phyloP scores from a whole-genome alignment of 306 rosid genomes.

The Alnus glutinosa region DNA sequence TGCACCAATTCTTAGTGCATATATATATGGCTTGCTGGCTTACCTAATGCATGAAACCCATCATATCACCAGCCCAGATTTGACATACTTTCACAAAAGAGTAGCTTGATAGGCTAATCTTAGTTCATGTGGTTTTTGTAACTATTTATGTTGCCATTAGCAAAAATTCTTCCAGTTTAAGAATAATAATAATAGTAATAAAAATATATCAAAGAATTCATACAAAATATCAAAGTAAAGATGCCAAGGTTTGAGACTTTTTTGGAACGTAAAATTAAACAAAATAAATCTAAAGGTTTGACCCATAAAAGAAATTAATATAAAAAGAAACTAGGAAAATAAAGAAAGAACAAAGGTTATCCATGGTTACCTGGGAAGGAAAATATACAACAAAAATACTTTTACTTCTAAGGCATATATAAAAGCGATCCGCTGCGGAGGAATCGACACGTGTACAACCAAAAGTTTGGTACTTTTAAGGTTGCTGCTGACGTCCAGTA shows the following conservation, averaged over 20 bases:
- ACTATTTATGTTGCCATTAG: background rate
- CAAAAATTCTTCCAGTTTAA: background rate
- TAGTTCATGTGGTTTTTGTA: too few relatives aligned
- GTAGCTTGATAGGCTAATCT: background rate
- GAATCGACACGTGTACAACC: slow-evolving; percentile 32
- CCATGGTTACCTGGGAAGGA: background rate
- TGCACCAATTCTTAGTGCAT: background rate
- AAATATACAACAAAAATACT: background rate
- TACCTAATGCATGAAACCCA: background rate
- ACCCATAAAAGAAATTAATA: background rate
- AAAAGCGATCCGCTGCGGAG: slow-evolving; percentile 8
- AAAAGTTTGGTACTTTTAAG: slow-evolving; percentile 21
- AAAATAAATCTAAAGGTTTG: background rate
- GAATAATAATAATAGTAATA: background rate
- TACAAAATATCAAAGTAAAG: background rate
- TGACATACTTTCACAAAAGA: background rate
- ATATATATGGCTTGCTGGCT: background rate
- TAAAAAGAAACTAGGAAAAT: background rate
- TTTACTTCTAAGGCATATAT: background rate
- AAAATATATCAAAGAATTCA: background rate
- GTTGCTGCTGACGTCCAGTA: slow-evolving; percentile 31
- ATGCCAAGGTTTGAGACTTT: background rate
- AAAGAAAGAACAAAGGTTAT: slow-evolving; percentile 9
- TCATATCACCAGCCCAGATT: background rate
- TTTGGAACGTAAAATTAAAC: background rate